Evolutionary conservation across 192 early-diverging fungal species (phyloP).

Genomic region (Coemansia sp.): DNA sequence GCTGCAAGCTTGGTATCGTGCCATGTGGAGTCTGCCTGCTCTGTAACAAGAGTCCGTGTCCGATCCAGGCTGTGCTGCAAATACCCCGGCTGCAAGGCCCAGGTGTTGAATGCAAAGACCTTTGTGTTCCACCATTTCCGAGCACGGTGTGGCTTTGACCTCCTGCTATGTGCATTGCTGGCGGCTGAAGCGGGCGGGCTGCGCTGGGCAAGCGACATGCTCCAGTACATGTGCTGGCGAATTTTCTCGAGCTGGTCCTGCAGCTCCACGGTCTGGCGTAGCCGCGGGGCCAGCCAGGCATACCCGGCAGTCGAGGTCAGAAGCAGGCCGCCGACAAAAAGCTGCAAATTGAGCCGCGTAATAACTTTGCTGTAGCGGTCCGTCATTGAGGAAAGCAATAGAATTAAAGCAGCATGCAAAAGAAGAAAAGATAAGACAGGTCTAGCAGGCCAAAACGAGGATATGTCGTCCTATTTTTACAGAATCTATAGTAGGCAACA

Average conservation of each 20-base stretch:
- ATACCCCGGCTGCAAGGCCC: constrained; percentile 25
- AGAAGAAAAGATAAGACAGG: no score
- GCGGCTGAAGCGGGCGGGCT: no score
- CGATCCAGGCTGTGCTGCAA: neutral
- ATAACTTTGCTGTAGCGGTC: constrained; percentile 33
- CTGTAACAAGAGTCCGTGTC: neutral
- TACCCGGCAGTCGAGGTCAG: constrained; percentile 16
- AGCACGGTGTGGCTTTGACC: neutral
- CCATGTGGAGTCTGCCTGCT: constrained; percentile 7
- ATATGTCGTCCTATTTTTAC: no score
- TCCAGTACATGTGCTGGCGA: constrained; percentile 42
- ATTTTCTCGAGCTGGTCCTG: constrained; percentile 14
- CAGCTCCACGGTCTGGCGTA: constrained; percentile 22
- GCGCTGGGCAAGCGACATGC: constrained; percentile 41
- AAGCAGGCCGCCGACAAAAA: constrained; percentile 31
- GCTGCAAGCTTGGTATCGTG: constrained; percentile 2
- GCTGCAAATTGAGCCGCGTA: constrained; percentile 28
- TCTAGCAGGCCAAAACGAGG: no score
- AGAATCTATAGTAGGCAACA: no score
- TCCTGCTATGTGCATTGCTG: no score
- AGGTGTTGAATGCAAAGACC: constrained; percentile 10
- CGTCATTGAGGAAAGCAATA: constrained; percentile 12
- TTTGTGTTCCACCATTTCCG: constrained; percentile 33
- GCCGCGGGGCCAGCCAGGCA: constrained; percentile 20
- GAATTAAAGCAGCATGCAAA: no score